Base-by-base conservation (phyloP, 2,329 filamentous ascomycete species). In the Penicillium sp. region DNA sequence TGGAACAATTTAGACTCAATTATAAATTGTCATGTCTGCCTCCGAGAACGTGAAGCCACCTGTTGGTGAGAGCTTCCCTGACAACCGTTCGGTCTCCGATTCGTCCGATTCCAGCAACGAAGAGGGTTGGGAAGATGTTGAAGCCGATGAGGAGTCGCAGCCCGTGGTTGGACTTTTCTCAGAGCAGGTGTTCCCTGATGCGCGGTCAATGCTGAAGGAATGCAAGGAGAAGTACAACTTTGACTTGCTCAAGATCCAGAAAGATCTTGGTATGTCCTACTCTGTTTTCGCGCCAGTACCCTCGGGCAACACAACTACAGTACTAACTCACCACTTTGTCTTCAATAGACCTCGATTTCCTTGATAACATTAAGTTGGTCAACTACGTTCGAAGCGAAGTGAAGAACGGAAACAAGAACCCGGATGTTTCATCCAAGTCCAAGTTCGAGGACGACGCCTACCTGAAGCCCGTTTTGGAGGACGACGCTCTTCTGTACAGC, bases 401-500 rank as follows among this genome's bases (percentile, higher is more conserved):
- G 27, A 76, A 78, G 51, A 68, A 68, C 43, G 79, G 80, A 29
- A 76, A 79, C 51, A 61, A 58, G 31, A 65, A 71, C 3, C 84
- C 85, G 0, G 79, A 83, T 54, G 75, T 87, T 42, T 86, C 90
- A 54, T 80, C 84, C 2, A 77, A 78, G 34, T 76, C 79, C 2
- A 79, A 86, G 24, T 86, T 97, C 58, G 81, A 86, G n/a, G 85
- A 91, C 57, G 93, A 97, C 60, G 81, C 83, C 60, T 95, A 87
- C 68, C 80, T 99, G 55, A 89, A 89, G 68, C 94, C 94, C 0
- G 87, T 92, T 4, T 76, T 99, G 7, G 88, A 94, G 55, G 91
- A 97, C 62, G 94, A 99, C 71, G 90, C 92, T 4, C 79, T 97
- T 49, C 84, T 99, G 31, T 92, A 95, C 69, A 90, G 85, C 52